Evolutionary conservation across 768 basidiomycete species (phyloP), one percentile per base, ranked within the genome.

Genomic region (Tubosaeta sp.): DNA sequence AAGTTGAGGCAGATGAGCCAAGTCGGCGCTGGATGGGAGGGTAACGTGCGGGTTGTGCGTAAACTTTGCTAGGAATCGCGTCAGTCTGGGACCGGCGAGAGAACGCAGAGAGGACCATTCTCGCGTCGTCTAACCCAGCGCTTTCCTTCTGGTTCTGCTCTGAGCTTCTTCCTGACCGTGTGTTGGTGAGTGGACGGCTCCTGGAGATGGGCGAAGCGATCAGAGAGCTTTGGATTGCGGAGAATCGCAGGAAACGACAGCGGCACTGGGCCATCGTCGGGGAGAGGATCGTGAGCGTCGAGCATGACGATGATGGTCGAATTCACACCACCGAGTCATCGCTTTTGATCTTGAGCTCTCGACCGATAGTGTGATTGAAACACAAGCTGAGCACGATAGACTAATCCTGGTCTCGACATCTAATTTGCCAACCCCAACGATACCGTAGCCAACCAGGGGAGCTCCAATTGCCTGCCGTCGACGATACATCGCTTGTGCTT

Each of bases 121-220:
- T 90, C 88, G 60, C 82, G 87, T 17, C 90, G 78, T 57, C 87
- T 71, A 5, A 82, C 68, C 84, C 84, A 88, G 32, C 87, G 84
- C 67, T 87, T 91, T 33, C 90, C 90, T 56, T 88, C 85, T 46
- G 81, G 84, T 46, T 84, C 82, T 51, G 79, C 78, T 48, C 83
- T 71, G 22, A 3, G 22, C 35, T 70, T 74, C 60, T 77, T 81
- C 69, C 72, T 81, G 25, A 53, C 34, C 22, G 65, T 57, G 6
- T 58, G 41, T 6, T 52, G 41, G 22, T 44, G 51, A 37, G 9
- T 29, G 51, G 47, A 2, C 58, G 45, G 22, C 61, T 48, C 45
- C 51, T 71, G 72, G 6, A 86, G 72, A 63, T 84, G 78, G 0
- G 83, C 79, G 57, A 75, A 85, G 19, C 78, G 73, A 52, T 75